These are phyloP conservation scores for Leccinum variicolor DNA, from an alignment of 768 basidiomycete genomes.

Conservation along the genomic window DNA sequence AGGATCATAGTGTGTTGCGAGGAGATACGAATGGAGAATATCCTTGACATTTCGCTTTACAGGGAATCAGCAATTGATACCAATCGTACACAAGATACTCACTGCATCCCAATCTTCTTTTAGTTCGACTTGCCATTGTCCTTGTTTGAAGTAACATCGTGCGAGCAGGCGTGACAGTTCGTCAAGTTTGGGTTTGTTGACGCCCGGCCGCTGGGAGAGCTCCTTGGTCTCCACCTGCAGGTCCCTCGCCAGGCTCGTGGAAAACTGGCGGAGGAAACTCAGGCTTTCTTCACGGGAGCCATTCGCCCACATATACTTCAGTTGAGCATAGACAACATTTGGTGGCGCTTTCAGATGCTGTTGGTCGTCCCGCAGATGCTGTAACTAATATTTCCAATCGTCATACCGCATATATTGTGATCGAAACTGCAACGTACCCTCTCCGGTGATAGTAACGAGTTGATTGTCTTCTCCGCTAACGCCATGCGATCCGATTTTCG, in stretches of 20 bases:
- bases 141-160: conserved; percentile 94
- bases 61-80: conserved; percentile 9
- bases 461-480: conserved; percentile 96
- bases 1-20: conserved; percentile 88
- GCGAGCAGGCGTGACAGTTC: conserved; percentile 88
- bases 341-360: conserved; percentile 77
- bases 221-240: conserved; percentile 60
- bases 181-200: conserved; percentile 56
- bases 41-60: conserved; percentile 71
- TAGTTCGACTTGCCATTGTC: conserved; percentile 87
- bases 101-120: conserved; percentile 80
- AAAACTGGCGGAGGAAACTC: conserved; percentile 79
- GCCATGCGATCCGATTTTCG: conserved; percentile 92
- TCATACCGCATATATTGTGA: background rate
- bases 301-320: conserved; percentile 94
- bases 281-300: conserved; percentile 77
- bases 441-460: conserved; percentile 80
- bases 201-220: conserved; percentile 46
- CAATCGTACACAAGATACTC: conserved; percentile 27
- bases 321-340: conserved; percentile 92
- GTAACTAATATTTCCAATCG: conserved; percentile 28
- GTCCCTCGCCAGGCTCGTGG: conserved; percentile 70
- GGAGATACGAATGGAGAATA: conserved; percentile 79
- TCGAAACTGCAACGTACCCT: conserved; percentile 38
- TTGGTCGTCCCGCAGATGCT: conserved; percentile 49